Percentiles rank a stretch among this genome's conserved stretches.
Evolutionary conservation across 352 stramenopile genomes (phyloP).

Genomic region (Phytophthora pisi): DNA sequence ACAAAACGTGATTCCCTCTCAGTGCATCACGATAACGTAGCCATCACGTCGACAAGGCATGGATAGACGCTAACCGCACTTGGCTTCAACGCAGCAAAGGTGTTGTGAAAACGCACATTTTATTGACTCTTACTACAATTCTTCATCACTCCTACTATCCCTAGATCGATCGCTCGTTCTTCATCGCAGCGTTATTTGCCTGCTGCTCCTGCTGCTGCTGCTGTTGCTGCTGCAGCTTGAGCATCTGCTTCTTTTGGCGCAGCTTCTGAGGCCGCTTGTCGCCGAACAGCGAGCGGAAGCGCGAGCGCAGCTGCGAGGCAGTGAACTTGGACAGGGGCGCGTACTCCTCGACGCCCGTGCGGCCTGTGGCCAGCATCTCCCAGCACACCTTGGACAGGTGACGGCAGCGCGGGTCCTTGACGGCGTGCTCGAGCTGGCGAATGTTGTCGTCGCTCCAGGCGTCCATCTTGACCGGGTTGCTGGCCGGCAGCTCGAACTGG

Average conservation of each 20-base stretch:
- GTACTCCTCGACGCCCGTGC: constrained; percentile 78
- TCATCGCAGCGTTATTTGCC: constrained; percentile 24
- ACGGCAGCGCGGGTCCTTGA: constrained; percentile 74
- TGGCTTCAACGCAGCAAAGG: background rate
- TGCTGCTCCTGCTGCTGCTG: constrained; percentile 30
- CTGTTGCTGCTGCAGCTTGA: constrained; percentile 61
- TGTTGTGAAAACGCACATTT: constrained; percentile 30
- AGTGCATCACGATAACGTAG: background rate
- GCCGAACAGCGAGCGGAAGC: constrained; percentile 78
- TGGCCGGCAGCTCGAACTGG: constrained; percentile 65
- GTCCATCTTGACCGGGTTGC: constrained; percentile 52
- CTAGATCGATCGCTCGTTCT: constrained; percentile 41
- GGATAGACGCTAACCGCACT: background rate
- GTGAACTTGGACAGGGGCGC: constrained; percentile 72
- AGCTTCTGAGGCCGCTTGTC: constrained; percentile 80
- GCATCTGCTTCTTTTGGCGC: constrained; percentile 67
- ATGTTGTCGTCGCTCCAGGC: constrained; percentile 78
- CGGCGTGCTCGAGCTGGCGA: constrained; percentile 65
- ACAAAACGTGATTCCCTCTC: too few relatives aligned
- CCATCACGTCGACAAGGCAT: constrained; percentile 12
- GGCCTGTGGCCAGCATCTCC: constrained; percentile 75
- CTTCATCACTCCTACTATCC: constrained; percentile 2
- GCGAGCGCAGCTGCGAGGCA: constrained; percentile 75
- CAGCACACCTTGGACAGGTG: constrained; percentile 80
- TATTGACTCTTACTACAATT: constrained; percentile 41